Base-by-base conservation (phyloP, 2,329 filamentous ascomycete species). In the Nothopassalora personata region DNA sequence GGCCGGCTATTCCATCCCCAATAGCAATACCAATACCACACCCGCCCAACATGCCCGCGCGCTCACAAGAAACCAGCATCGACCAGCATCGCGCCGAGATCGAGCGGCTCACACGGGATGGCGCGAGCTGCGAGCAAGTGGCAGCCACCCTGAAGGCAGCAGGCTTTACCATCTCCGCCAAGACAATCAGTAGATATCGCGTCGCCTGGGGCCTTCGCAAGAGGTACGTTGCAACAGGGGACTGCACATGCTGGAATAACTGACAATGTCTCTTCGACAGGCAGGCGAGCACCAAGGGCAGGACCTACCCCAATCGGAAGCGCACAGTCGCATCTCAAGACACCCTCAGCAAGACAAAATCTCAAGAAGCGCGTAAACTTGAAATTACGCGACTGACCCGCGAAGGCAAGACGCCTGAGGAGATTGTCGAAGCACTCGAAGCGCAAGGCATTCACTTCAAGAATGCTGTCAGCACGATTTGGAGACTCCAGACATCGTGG, bases 161-260 rank as follows among this genome's bases (percentile, higher is more conserved):
- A 49, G 67, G 67, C 43, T 51, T 65, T 23, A 51, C 65, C n/a
- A 34, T 64, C 45, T 60, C 56, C 34, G 58, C 60, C 15, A 68
- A 68, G 53, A 67, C 65, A 10, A 59, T 69, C 57, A 63, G 60
- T 48, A 57, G 64, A 6, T 62, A 63, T 53, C 60, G 67, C 31
- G 57, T 69, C 15, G 53, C 60, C 39, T 69, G 65, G 66, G 67
- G 67, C 33, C 57, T 68, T 7, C 62, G 66, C 28, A 57, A 68
- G 53, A 58, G 67, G 23, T 23, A 23, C 23, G 23, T 23, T 23
- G 3, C 23, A 2, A 23, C n/a, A 23, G 23, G 23, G 23, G 23
- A 23, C 23, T 23, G 23, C 23, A 3, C 23, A 23, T 23, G 2
- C 23, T 23, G 3, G 3, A 23, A 23, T 23, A 23, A 3, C 23